Evolutionary conservation across 352 stramenopile genomes (phyloP), one percentile per base, ranked within the genome.

Genomic region (Lagenidium sp.): DNA sequence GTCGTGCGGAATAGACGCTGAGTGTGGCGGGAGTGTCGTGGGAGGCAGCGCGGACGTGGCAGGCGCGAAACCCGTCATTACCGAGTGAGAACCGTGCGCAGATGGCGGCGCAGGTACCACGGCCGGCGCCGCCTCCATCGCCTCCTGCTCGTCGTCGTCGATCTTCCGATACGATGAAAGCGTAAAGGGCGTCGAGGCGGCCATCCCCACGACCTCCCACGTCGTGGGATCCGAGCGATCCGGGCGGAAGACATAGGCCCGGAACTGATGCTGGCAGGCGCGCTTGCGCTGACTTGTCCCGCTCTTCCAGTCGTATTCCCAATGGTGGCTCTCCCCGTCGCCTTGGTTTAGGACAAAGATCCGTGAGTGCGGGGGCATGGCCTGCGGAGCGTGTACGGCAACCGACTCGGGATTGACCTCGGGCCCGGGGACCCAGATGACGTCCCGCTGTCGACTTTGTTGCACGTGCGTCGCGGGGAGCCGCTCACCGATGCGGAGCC

Each of bases 221-320:
- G 44, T 41, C 4, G 42, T 36, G 4, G 26, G 18, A 26, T 52
- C 49, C 2, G 12, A 18, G 3, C 25, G 5, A 7, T 52, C 39
- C 3, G 45, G 41, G 0, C 53, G 29, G 30, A 81, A 61, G 8
- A 65, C 55, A 31, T 71, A 77, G 4, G 58, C 62, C 22, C 63
- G 60, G 24, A 81, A 65, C 30, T 65, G 41, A 51, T 81, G 68
- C 34, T 54, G 50, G 1, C 45, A 49, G 1, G 60, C 57, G 13
- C 68, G 64, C 40, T 72, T 57, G 18, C 63, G 50, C 40, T 75
- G 64, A 41, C 64, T 75, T 18, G 61, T 71, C 26, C 67, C 67
- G 47, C 64, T 80, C 19, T 70, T 68, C 64, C 64, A 80, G 53
- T 71, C 60, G 55, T 80, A 80, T 44, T 74, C 54, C 67, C 67